phyloP scores from a whole-genome alignment of 2,329 filamentous ascomycete genomes.

The Dactylellina drechsleri region DNA sequence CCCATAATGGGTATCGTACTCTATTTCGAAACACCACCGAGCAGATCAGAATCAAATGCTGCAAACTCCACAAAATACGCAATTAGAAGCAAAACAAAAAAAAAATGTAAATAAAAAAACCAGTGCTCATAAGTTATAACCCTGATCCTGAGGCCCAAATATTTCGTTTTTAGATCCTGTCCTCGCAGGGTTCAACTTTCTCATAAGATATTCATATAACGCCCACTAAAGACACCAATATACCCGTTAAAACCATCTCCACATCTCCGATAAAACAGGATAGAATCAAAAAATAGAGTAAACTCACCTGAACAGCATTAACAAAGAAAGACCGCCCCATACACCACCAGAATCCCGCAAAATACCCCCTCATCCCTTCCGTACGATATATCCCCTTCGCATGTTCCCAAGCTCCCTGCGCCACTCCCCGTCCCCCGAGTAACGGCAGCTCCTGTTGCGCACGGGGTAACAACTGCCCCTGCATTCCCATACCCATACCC shows the following conservation, averaged over 20 bases:
- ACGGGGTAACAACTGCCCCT: constrained; percentile 38
- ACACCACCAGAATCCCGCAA: constrained; percentile 80
- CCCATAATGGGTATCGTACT: not conserved
- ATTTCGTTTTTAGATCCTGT: not conserved
- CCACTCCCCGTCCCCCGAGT: constrained; percentile 56
- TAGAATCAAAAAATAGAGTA: not conserved
- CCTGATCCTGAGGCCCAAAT: constrained; percentile 23
- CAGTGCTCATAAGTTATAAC: constrained; percentile 21
- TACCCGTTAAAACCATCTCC: constrained; percentile 17
- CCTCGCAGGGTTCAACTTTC: constrained; percentile 62
- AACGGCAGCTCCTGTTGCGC: constrained; percentile 58
- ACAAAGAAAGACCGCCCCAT: constrained; percentile 88
- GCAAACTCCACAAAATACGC: not conserved
- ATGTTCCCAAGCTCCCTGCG: constrained; percentile 68
- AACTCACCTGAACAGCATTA: constrained; percentile 78
- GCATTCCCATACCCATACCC: constrained; percentile 36
- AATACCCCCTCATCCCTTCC: constrained; percentile 73
- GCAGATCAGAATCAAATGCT: not conserved
- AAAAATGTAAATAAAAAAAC: constrained; percentile 6
- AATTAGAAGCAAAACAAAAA: not conserved
- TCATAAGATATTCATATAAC: constrained; percentile 89
- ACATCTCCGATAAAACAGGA: not conserved
- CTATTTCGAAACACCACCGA: not conserved
- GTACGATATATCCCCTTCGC: constrained; percentile 73
- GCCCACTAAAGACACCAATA: constrained; percentile 71